Evolutionary conservation across 768 basidiomycete genomes (phyloP).

Genomic region (Rhizopogon sp.): DNA sequence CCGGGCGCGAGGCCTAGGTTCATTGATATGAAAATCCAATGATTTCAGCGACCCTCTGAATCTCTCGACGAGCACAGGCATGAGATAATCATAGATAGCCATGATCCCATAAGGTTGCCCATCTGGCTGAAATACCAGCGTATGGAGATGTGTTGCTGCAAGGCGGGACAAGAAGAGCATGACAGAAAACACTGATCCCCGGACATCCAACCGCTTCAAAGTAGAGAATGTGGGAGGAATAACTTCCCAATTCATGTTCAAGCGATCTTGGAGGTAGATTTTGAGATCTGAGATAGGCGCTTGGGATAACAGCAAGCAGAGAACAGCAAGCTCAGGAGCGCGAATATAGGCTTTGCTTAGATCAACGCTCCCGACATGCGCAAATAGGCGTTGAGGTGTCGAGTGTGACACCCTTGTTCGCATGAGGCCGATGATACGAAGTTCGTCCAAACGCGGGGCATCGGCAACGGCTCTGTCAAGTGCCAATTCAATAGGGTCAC

Average conservation of each 20-base stretch:
- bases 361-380: not conserved
- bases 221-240: not conserved
- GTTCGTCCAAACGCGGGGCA: not conserved
- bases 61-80: not conserved
- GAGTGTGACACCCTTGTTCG: not conserved
- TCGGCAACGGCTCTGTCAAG: not conserved
- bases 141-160: not conserved
- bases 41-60: conserved; percentile 2
- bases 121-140: conserved; percentile 1
- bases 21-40: conserved; percentile 3
- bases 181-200: not conserved
- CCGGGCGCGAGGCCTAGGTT: not conserved
- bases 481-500: not conserved
- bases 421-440: not conserved
- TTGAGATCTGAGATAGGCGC: conserved; percentile 1
- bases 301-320: not conserved
- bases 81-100: not conserved
- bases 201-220: not conserved
- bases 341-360: not conserved
- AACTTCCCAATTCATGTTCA: not conserved
- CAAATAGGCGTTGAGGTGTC: not conserved
- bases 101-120: not conserved
- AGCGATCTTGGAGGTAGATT: not conserved
- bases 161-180: conserved; percentile 1
- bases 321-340: not conserved